Percentiles rank a stretch among this genome's conserved stretches.
These are phyloP conservation scores for Lachancea dasiensis DNA, from an alignment of 805 yeast genomes.

Conservation along the genomic window DNA sequence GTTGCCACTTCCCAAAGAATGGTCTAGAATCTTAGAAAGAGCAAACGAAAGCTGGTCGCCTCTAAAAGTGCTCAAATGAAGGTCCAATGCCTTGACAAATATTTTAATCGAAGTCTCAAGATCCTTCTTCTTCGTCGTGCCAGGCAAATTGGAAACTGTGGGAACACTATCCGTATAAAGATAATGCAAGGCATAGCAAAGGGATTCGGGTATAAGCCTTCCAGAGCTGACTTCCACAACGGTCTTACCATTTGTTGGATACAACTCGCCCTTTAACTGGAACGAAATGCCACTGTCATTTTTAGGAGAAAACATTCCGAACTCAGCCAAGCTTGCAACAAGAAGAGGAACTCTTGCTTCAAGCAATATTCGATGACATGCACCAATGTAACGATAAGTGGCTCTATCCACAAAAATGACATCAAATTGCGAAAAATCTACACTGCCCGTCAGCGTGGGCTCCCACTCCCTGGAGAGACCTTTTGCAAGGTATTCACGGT, in stretches of 20 bases:
- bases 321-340: constrained; percentile 6
- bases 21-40: neutral
- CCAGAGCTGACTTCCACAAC: constrained; percentile 6
- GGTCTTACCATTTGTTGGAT: neutral
- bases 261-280: neutral
- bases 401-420: constrained; percentile 14
- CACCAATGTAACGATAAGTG: constrained; percentile 8
- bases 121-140: neutral
- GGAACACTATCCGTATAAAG: constrained; percentile 26
- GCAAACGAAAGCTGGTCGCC: constrained; percentile 3
- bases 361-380: constrained; percentile 23
- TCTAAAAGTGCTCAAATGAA: constrained; percentile 7
- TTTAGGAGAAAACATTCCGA: constrained; percentile 6
- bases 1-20: neutral
- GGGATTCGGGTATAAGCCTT: neutral
- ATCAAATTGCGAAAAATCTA: constrained; percentile 9
- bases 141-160: neutral
- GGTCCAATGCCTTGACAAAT: constrained; percentile 4
- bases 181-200: constrained; percentile 16
- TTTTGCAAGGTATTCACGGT: neutral
- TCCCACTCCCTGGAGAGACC: too few relatives aligned
- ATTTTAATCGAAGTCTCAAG: constrained; percentile 1
- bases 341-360: constrained; percentile 15
- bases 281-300: constrained; percentile 5
- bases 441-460: neutral